Evolutionary conservation across 2,329 filamentous ascomycete genomes (phyloP).

Genomic region (Talaromyces sp.): DNA sequence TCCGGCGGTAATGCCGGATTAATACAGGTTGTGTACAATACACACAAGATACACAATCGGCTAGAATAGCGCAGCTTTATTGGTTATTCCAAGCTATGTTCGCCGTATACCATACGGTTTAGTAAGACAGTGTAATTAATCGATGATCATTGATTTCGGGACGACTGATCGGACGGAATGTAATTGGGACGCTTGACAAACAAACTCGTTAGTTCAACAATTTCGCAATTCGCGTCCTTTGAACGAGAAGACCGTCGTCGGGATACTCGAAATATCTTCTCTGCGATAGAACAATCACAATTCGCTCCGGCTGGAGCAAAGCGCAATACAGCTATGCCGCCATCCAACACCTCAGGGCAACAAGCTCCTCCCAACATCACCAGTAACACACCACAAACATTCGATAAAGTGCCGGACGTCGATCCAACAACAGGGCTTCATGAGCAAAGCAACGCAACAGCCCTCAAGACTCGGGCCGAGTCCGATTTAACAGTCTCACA

Average conservation of each 20-base stretch:
- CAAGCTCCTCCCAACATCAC: neutral
- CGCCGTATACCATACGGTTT: neutral
- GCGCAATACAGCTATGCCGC: neutral
- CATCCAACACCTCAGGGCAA: neutral
- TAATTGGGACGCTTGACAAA: neutral
- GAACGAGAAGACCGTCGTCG: too few relatives aligned
- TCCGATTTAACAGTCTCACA: conserved; percentile 2
- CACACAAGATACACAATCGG: too few relatives aligned
- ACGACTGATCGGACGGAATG: neutral
- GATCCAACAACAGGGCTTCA: conserved; percentile 11
- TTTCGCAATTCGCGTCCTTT: neutral
- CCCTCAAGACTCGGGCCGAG: neutral
- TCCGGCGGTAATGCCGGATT: neutral
- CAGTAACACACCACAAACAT: conserved; percentile 10
- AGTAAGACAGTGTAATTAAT: neutral
- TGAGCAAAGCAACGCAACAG: neutral
- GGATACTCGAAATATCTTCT: neutral
- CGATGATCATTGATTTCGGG: neutral
- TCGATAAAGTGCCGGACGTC: conserved; percentile 15
- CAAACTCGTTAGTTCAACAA: neutral
- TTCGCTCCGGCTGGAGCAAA: neutral
- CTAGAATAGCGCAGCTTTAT: neutral
- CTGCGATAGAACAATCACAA: neutral
- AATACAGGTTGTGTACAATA: neutral
- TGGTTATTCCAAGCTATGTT: neutral